Evolutionary conservation across 31 red algal genomes (phyloP).

Genomic region (Bonnemaisonia californica): DNA sequence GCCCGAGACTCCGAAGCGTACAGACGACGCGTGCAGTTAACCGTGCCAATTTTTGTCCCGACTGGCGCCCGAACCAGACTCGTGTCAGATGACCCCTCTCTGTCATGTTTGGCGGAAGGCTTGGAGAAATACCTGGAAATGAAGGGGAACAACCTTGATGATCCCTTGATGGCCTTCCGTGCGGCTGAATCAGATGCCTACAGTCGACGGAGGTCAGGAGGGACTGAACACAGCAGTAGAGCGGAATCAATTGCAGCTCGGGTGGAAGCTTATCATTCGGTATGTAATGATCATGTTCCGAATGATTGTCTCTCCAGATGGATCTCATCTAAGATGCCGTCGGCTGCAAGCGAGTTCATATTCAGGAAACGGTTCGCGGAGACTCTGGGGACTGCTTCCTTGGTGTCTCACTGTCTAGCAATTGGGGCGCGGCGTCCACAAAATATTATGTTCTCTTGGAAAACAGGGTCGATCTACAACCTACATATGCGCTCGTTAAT

Average conservation of each 20-base stretch:
- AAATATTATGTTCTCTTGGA: conserved; percentile 77
- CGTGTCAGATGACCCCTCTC: conserved; percentile 46
- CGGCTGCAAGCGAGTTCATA: conserved; percentile 37
- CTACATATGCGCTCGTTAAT: conserved; percentile 66
- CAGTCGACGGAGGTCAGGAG: conserved; percentile 35
- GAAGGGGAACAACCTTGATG: conserved; percentile 69
- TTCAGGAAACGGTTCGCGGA: conserved; percentile 85
- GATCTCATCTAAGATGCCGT: conserved; percentile 51
- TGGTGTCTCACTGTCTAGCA: conserved; percentile 70
- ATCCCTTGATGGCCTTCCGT: conserved; percentile 85
- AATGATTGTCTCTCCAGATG: conserved; percentile 58
- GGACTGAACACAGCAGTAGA: conserved; percentile 27
- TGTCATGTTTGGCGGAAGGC: conserved; percentile 61
- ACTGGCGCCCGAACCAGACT: conserved; percentile 82
- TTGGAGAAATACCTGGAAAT: conserved; percentile 62
- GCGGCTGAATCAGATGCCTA: conserved; percentile 26
- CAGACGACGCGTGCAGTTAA: conserved; percentile 49
- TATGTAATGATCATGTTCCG: conserved; percentile 66
- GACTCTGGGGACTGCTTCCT: conserved; percentile 62
- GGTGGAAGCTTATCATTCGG: conserved; percentile 64
- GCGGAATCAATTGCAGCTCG: conserved; percentile 71
- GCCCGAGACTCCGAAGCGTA: conserved; percentile 63
- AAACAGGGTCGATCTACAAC: conserved; percentile 70
- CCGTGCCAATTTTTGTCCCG: conserved; percentile 59
- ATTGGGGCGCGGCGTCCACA: conserved; percentile 83